Evolutionary conservation across 768 basidiomycete genomes (phyloP), one percentile per base, ranked within the genome.

Genomic region (Pleurotus cornucopiae): DNA sequence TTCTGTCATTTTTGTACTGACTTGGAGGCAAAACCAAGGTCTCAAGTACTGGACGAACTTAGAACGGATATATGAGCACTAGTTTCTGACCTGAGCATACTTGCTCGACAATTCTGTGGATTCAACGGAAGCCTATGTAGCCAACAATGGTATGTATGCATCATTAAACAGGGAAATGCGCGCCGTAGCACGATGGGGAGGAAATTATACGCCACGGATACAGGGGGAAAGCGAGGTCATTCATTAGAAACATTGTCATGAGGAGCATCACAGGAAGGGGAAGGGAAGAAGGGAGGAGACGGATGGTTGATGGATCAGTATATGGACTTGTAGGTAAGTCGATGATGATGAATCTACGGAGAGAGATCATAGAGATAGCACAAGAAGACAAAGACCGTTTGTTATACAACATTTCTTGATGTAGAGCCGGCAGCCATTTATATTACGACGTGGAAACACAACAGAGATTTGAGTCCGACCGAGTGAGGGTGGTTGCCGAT

Each of bases 391-490:
- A 30, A 49, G 48, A 49, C 34, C 30, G 30, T 34, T 34, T 49
- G 48, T n/a, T 49, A 49, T 49, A 49, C 48, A 49, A 49, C 48
- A 49, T 34, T 49, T 49, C 23, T 37, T 47, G 48, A 49, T 23
- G 48, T 49, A 16, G n/a, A 49, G 26, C 14, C 14, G 12, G 43
- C 43, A 21, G 38, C 25, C 38, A 34, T 49, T 49, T 37, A 26
- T 34, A 49, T 26, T 34, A n/a, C 30, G 48, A 23, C 11, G 16
- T 18, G 30, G 14, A 37, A 14, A 21, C 46, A 49, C 26, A 49
- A 30, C 16, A 49, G 25, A 37, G 48, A 49, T 30, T 49, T 37
- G 48, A n/a, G 14, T n/a, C n/a, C 14, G 38, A 37, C 30, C 5
- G 14, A 34, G 48, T 16, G 48, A 37, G 48, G 26, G 20, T 9